Percentiles rank a stretch among this genome's conserved stretches.
phyloP scores from a whole-genome alignment of 2,329 filamentous ascomycete genomes.

The Colletotrichum abscissum region DNA sequence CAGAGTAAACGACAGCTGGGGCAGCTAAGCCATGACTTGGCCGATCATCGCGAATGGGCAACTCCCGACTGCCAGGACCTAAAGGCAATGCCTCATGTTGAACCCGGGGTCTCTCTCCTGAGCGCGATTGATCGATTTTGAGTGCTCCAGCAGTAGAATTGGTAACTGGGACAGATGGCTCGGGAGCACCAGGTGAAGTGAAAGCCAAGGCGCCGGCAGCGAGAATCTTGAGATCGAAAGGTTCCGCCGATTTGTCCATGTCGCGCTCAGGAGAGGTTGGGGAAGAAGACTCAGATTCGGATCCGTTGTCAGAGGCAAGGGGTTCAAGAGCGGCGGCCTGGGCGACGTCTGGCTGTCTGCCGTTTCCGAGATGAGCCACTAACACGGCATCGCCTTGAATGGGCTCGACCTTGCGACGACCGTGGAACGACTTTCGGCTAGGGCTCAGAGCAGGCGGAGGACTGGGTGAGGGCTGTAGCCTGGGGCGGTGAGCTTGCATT shows the following conservation, averaged over 20 bases:
- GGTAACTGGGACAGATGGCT: constrained; percentile 28
- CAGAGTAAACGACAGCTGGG: constrained; percentile 25
- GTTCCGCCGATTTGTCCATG: constrained; percentile 11
- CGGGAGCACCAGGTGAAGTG: constrained; percentile 28
- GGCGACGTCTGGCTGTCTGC: constrained; percentile 74
- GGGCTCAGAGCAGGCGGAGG: constrained; percentile 53
- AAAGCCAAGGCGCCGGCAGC: constrained; percentile 46
- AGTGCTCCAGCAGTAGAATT: constrained; percentile 35
- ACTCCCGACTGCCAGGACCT: constrained; percentile 41
- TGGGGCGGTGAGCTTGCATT: constrained; percentile 38
- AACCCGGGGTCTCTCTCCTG: background rate
- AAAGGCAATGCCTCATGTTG: background rate
- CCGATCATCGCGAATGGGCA: constrained; percentile 49
- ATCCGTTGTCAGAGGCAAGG: constrained; percentile 51
- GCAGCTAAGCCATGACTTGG: constrained; percentile 20
- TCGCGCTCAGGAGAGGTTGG: constrained; percentile 31
- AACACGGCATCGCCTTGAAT: constrained; percentile 75
- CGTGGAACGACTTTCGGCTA: constrained; percentile 61
- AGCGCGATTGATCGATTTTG: constrained; percentile 6
- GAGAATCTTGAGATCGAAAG: constrained; percentile 44
- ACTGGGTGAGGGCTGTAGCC: constrained; percentile 53
- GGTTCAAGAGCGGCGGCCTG: constrained; percentile 63
- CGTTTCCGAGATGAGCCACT: constrained; percentile 71
- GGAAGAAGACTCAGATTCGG: constrained; percentile 32
- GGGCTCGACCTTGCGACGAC: constrained; percentile 63